Percentiles rank a stretch among this genome's conserved stretches.
These are phyloP conservation scores for Alternaria triticimaculans DNA, from an alignment of 2,329 filamentous ascomycete genomes.

Conservation along the genomic window DNA sequence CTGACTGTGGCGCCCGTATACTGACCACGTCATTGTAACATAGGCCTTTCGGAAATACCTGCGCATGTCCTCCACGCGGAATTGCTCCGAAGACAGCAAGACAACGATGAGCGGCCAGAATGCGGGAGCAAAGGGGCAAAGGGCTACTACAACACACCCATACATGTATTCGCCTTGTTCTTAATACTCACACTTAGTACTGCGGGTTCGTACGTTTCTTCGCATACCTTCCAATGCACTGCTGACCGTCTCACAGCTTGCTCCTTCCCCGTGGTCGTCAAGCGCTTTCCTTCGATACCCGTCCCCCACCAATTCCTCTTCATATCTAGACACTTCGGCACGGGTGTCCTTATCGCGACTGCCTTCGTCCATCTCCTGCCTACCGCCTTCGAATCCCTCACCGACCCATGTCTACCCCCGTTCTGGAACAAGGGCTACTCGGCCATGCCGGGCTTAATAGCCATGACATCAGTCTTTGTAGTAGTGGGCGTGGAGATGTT, in stretches of 20 bases:
- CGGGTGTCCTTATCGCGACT: conserved; percentile 50
- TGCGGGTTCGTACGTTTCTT: conserved; percentile 49
- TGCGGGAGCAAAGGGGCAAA: conserved; percentile 59
- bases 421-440: conserved; percentile 51
- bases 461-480: conserved; percentile 55
- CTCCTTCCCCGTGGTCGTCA: conserved; percentile 50
- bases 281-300: conserved; percentile 46
- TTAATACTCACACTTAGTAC: conserved; percentile 64
- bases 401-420: conserved; percentile 48
- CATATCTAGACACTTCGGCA: conserved; percentile 50
- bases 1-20: conserved; percentile 2
- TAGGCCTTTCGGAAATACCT: conserved; percentile 48
- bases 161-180: conserved; percentile 65
- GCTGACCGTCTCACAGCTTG: conserved; percentile 42
- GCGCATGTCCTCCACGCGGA: conserved; percentile 57
- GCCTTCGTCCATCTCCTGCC: conserved; percentile 52
- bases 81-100: conserved; percentile 56
- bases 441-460: conserved; percentile 49
- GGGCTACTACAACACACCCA: conserved; percentile 61
- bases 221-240: background rate
- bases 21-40: conserved; percentile 17
- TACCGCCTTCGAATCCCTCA: conserved; percentile 50
- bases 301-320: conserved; percentile 51
- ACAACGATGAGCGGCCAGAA: conserved; percentile 51
- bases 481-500: conserved; percentile 90